phyloP scores from a whole-genome alignment of 305 asterid species.

The Striga hermonthica region DNA sequence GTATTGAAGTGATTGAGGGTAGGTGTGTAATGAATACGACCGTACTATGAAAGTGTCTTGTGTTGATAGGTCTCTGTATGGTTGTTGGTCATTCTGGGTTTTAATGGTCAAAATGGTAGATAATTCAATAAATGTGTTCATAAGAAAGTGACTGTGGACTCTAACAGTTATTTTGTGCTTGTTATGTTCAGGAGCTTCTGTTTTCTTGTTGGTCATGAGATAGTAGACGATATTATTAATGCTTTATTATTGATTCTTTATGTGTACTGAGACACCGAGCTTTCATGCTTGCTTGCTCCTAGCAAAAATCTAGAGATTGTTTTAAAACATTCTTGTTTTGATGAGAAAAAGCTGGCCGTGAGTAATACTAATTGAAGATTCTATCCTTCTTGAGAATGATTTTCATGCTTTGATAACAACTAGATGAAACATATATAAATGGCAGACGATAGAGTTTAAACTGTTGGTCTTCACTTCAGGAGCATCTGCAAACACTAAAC shows the following conservation, averaged over 20 bases:
- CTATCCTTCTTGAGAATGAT: not conserved
- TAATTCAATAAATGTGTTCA: not conserved
- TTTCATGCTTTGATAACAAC: too few relatives aligned
- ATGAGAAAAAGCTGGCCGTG: not conserved
- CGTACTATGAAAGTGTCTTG: too few relatives aligned
- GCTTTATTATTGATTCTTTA: constrained; percentile 14
- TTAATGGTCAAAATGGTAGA: not conserved
- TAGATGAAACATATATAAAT: too few relatives aligned
- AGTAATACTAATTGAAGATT: not conserved
- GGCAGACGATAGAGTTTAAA: too few relatives aligned
- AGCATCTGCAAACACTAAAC: too few relatives aligned
- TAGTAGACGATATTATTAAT: not conserved
- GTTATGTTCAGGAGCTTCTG: not conserved
- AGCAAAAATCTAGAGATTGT: too few relatives aligned
- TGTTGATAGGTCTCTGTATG: too few relatives aligned
- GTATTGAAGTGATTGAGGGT: too few relatives aligned
- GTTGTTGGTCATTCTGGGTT: not conserved
- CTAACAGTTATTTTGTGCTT: not conserved
- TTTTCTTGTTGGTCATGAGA: not conserved
- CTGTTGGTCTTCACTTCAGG: too few relatives aligned
- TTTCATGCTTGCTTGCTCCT: too few relatives aligned
- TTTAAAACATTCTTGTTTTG: too few relatives aligned
- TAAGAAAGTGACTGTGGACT: not conserved
- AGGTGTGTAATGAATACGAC: too few relatives aligned
- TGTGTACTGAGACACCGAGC: not conserved